phyloP scores from a whole-genome alignment of 495 filamentous ascomycete species.

The Aspergillus nidulans region DNA sequence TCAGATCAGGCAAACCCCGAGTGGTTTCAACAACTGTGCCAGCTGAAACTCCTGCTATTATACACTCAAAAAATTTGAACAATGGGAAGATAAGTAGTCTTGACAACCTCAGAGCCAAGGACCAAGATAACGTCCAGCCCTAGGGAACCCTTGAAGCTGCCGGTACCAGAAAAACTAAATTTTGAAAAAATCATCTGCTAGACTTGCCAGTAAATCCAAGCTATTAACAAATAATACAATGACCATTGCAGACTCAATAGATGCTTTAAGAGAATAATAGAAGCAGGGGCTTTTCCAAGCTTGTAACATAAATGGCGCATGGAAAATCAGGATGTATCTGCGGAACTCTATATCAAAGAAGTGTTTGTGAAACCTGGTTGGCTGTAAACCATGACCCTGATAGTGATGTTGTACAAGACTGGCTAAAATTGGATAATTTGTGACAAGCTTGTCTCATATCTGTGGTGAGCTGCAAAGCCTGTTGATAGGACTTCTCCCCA shows the following conservation, averaged over 20 bases:
- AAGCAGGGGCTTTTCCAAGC: constrained; percentile 39
- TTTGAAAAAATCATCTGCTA: constrained; percentile 13
- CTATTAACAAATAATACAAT: constrained; percentile 18
- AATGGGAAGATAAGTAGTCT: constrained; percentile 12
- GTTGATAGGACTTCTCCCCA: constrained; percentile 33
- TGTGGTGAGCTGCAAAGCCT: constrained; percentile 20
- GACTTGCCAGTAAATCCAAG: constrained; percentile 8
- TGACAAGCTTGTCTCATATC: constrained; percentile 14
- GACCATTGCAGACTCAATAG: constrained; percentile 31
- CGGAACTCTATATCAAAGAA: constrained; percentile 37
- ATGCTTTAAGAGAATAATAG: constrained; percentile 44
- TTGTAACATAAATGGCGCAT: constrained; percentile 39
- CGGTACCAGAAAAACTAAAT: constrained; percentile 8
- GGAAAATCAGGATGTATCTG: constrained; percentile 42
- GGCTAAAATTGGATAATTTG: constrained; percentile 12
- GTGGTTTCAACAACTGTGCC: background rate
- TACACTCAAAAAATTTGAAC: constrained; percentile 7
- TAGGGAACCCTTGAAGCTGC: constrained; percentile 21
- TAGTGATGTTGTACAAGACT: background rate
- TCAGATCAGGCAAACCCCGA: background rate
- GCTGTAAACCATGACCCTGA: background rate
- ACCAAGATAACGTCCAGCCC: constrained; percentile 20
- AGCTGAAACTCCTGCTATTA: background rate
- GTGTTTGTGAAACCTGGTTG: constrained; percentile 19
- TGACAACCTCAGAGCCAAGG: constrained; percentile 19